phyloP scores from a whole-genome alignment of 495 filamentous ascomycete genomes.

The Chaetomium fimeti region DNA sequence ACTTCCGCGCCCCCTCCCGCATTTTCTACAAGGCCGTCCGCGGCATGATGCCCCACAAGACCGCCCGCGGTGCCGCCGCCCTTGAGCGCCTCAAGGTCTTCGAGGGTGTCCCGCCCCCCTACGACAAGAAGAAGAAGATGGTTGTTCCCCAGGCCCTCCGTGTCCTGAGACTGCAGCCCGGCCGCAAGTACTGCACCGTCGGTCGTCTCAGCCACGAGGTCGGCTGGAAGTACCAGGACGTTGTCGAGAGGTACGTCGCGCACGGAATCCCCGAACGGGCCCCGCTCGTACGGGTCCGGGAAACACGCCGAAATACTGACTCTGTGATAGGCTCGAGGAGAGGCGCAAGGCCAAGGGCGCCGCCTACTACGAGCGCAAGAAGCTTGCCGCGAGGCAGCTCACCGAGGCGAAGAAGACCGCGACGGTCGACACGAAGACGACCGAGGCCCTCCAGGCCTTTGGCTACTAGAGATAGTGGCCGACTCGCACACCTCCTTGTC shows the following conservation, averaged over 20 bases:
- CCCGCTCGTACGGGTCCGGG: not conserved
- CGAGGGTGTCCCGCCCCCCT: conserved; percentile 97
- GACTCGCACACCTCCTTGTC: conserved; percentile 31
- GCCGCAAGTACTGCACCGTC: conserved; percentile 99
- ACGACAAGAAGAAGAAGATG: conserved; percentile 99
- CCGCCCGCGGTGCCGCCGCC: conserved; percentile 90
- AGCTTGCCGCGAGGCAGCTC: conserved; percentile 83
- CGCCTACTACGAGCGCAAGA: conserved; percentile 99
- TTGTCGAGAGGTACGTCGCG: conserved; percentile 83
- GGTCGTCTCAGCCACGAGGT: conserved; percentile 97
- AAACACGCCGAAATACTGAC: conserved; percentile 40
- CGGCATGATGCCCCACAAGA: conserved; percentile 99
- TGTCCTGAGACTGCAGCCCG: conserved; percentile 90
- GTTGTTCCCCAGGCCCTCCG: conserved; percentile 97
- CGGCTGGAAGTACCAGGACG: conserved; percentile 99
- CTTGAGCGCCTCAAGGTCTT: conserved; percentile 98
- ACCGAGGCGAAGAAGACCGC: conserved; percentile 88
- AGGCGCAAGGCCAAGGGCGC: conserved; percentile 97
- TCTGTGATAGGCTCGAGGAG: conserved; percentile 81
- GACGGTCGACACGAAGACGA: conserved; percentile 70
- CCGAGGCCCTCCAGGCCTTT: conserved; percentile 53
- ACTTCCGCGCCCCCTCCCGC: conserved; percentile 96
- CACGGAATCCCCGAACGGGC: not conserved
- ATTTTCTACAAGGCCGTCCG: conserved; percentile 99
- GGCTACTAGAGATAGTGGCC: conserved; percentile 52